A percentile compares a stretch with the other conserved stretches of the same genome.
Evolutionary conservation across 345 rosid genomes (phyloP).

Genomic region (Hibiscus tridactylites): DNA sequence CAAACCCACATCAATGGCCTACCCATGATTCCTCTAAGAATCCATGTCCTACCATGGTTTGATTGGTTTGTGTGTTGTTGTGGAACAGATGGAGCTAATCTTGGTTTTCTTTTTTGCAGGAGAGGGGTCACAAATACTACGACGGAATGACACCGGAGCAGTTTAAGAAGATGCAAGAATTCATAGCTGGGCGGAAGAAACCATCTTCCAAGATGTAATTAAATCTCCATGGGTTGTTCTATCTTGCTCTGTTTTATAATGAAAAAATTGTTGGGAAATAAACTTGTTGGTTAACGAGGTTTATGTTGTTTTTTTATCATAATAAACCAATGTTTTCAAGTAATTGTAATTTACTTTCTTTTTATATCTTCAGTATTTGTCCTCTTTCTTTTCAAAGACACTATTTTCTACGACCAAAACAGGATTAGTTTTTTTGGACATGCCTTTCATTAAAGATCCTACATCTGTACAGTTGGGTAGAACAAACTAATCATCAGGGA

Average conservation of each 20-base stretch:
- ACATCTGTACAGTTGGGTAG: no score
- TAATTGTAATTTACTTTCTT: background rate
- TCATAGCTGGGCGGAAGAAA: conserved; percentile 53
- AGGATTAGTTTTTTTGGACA: no score
- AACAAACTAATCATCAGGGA: no score
- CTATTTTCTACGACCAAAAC: background rate
- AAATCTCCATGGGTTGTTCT: background rate
- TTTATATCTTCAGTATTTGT: background rate
- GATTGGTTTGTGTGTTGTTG: no score
- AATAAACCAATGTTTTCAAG: background rate
- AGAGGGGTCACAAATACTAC: conserved; percentile 71
- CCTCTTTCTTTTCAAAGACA: no score
- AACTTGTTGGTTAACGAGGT: background rate
- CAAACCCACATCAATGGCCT: no score
- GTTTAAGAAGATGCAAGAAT: conserved; percentile 94
- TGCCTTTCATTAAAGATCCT: no score
- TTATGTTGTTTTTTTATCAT: background rate
- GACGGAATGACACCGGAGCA: conserved; percentile 80
- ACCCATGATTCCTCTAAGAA: no score
- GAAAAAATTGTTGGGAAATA: background rate
- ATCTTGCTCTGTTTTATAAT: background rate
- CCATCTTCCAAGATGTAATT: background rate
- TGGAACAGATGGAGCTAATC: background rate
- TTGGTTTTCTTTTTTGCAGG: conserved; percentile 27
- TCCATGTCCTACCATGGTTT: no score